Conservation (phyloP, 108 stramenopile genomes). For the Pseudonitzschia delicatissima region DNA sequence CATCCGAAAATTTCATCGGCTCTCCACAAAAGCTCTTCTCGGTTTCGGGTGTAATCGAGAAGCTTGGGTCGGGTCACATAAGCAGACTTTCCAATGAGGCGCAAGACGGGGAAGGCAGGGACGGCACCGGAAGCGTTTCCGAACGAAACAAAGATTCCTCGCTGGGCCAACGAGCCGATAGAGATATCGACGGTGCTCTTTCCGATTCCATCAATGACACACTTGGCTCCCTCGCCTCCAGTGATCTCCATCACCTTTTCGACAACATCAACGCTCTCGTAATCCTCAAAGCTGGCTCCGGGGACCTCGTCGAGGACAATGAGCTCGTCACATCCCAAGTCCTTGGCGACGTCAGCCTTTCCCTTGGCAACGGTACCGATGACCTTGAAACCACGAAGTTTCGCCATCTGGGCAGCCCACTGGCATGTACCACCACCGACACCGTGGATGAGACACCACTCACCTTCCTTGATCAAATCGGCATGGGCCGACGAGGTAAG, state of each 20-base stretch:
- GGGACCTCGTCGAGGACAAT: conserved; percentile 80
- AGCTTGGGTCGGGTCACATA: conserved; percentile 84
- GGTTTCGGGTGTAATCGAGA: conserved; percentile 63
- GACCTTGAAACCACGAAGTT: conserved; percentile 75
- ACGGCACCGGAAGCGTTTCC: conserved; percentile 88
- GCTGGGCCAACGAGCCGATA: conserved; percentile 59
- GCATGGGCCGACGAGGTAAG: conserved; percentile 66
- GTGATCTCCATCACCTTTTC: conserved; percentile 67
- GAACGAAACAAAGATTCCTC: conserved; percentile 83
- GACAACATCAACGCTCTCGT: conserved; percentile 71
- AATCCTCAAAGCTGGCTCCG: conserved; percentile 66
- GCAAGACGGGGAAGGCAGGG: conserved; percentile 76
- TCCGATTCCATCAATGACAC: conserved; percentile 85
- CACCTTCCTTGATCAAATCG: conserved; percentile 62
- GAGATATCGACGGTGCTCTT: conserved; percentile 78
- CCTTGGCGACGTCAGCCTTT: conserved; percentile 49
- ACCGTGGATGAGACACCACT: conserved; percentile 79
- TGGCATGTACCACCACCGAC: conserved; percentile 85
- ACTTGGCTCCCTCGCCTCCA: conserved; percentile 64
- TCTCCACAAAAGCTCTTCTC: conserved; percentile 67
- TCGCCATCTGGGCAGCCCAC: conserved; percentile 86
- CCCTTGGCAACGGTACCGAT: conserved; percentile 76
- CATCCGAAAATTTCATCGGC: conserved; percentile 72
- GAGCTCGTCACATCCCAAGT: conserved; percentile 66
- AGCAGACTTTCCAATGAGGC: conserved; percentile 67